phyloP scores from a whole-genome alignment of 257 asterid species.

The Buddleja alternifolia region DNA sequence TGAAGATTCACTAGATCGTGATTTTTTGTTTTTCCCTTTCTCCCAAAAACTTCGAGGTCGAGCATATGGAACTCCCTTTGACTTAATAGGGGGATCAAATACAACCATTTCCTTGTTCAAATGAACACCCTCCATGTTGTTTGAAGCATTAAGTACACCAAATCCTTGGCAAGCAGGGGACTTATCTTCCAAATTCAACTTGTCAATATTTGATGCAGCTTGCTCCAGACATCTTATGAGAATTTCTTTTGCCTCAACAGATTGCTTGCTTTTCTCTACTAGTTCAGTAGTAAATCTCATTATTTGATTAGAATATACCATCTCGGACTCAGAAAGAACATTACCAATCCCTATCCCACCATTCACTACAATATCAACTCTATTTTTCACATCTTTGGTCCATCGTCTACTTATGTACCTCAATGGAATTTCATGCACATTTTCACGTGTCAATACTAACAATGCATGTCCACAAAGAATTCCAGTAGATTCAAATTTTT shows the following conservation, averaged over 20 bases:
- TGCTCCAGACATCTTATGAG: background rate
- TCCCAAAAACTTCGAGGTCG: background rate
- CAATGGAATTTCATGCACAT: slow-evolving; percentile 1
- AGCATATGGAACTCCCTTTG: background rate
- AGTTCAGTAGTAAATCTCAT: background rate
- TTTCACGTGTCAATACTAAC: background rate
- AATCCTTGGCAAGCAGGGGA: background rate
- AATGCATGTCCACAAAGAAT: background rate
- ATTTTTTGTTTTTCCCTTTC: background rate
- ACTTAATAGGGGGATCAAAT: background rate
- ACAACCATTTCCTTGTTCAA: background rate
- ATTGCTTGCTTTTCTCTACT: background rate
- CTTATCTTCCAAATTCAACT: background rate
- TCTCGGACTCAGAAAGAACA: background rate
- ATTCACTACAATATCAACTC: background rate
- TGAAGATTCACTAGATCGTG: background rate
- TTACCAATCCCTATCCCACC: background rate
- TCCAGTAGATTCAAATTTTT: background rate
- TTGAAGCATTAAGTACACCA: background rate
- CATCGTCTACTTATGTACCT: background rate
- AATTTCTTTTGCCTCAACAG: background rate
- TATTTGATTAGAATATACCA: background rate
- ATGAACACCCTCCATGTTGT: background rate
- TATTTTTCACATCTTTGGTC: background rate
- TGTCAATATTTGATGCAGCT: background rate